Conservation (phyloP, 1,139 yeast species). For the Chernovozyma sophiae-reginae region DNA sequence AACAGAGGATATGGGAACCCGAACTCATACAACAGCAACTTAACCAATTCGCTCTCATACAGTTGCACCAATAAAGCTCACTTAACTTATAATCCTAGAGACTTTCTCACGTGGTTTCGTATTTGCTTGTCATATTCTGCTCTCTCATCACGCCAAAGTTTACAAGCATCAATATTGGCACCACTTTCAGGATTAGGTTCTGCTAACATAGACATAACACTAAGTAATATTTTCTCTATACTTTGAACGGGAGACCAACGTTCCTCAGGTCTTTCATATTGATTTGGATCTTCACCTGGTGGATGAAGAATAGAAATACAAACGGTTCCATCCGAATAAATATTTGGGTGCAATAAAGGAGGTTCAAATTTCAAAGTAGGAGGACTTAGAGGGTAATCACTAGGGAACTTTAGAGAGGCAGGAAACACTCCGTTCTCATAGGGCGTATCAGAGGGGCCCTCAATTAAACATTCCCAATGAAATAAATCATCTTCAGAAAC, state of each 20-base stretch:
- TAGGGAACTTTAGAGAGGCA: conserved; percentile 77
- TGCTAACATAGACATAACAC: conserved; percentile 94
- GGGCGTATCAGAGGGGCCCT: conserved; percentile 91
- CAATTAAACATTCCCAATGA: conserved; percentile 86
- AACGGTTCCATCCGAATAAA: conserved; percentile 91
- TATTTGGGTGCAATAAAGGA: conserved; percentile 86
- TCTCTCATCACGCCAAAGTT: conserved; percentile 86
- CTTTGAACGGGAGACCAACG: conserved; percentile 98
- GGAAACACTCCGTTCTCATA: conserved; percentile 93
- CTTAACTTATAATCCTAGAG: conserved; percentile 51
- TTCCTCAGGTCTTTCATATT: conserved; percentile 92
- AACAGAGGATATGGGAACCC: too few relatives aligned
- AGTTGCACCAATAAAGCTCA: too few relatives aligned
- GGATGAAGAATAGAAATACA: conserved; percentile 93
- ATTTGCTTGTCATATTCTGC: conserved; percentile 64
- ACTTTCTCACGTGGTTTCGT: conserved; percentile 56
- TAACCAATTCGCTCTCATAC: too few relatives aligned
- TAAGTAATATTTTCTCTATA: conserved; percentile 85
- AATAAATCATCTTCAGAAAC: conserved; percentile 75
- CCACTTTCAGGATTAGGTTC: conserved; percentile 97
- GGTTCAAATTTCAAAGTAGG: conserved; percentile 83
- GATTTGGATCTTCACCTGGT: conserved; percentile 96
- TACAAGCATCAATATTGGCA: conserved; percentile 95
- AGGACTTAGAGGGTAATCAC: conserved; percentile 89
- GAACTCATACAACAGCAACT: too few relatives aligned